Evolutionary conservation across 768 basidiomycete species (phyloP).

Genomic region (Phaeotremella fagi): DNA sequence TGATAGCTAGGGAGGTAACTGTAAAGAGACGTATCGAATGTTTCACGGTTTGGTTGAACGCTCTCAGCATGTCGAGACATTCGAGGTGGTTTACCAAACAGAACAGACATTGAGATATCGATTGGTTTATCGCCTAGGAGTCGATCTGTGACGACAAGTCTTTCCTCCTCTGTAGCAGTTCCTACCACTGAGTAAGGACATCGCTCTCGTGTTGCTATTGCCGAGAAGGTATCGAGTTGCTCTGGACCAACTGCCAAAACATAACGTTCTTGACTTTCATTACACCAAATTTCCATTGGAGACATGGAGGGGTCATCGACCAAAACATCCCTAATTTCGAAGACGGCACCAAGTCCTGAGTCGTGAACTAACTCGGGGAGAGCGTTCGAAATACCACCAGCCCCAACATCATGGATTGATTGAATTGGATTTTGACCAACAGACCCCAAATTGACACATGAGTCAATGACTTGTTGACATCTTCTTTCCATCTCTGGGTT

Average conservation of each 20-base stretch:
- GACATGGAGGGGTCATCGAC: slow-evolving; percentile 91
- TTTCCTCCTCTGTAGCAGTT: slow-evolving; percentile 70
- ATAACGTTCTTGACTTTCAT: slow-evolving; percentile 96
- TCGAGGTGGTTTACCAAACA: slow-evolving; percentile 93
- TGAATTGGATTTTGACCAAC: slow-evolving; percentile 68
- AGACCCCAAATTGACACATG: slow-evolving; percentile 63
- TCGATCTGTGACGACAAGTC: slow-evolving; percentile 83
- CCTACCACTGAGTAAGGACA: slow-evolving; percentile 94
- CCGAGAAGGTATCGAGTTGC: slow-evolving; percentile 60
- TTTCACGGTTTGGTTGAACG: slow-evolving; percentile 49
- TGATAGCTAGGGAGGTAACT: slow-evolving; percentile 55
- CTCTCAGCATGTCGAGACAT: slow-evolving; percentile 72
- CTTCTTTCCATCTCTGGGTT: slow-evolving; percentile 98
- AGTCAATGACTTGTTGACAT: slow-evolving; percentile 95
- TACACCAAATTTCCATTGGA: slow-evolving; percentile 99
- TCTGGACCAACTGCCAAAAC: slow-evolving; percentile 79
- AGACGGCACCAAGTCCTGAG: slow-evolving; percentile 78
- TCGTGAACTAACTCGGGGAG: slow-evolving; percentile 96
- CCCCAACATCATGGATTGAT: slow-evolving; percentile 97
- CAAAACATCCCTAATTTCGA: slow-evolving; percentile 89
- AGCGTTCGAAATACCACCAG: slow-evolving; percentile 93
- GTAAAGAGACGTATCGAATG: slow-evolving; percentile 69
- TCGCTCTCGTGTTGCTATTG: slow-evolving; percentile 77
- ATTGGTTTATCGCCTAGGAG: slow-evolving; percentile 75
- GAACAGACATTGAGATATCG: slow-evolving; percentile 82